phyloP scores from a whole-genome alignment of 148 eudicot genomes.

The Camellia lanceoleosa region DNA sequence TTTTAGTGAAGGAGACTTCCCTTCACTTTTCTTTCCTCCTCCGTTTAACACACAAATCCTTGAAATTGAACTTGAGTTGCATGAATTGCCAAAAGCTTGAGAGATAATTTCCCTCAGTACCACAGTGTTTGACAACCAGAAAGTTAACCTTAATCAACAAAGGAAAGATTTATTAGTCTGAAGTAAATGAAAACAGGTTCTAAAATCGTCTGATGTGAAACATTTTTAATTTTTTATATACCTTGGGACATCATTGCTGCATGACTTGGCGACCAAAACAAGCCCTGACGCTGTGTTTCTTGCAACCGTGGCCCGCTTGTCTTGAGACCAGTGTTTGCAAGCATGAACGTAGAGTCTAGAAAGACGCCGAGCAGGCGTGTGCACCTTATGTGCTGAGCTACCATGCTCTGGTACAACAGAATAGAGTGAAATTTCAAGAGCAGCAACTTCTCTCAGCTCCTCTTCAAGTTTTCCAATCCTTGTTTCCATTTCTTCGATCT shows the following conservation, averaged over 20 bases:
- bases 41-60: slow-evolving; percentile 38
- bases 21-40: slow-evolving; percentile 26
- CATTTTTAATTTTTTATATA: slow-evolving; percentile 7
- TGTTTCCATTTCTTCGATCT: slow-evolving; percentile 55
- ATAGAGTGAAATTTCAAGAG: slow-evolving; percentile 79
- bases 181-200: neutral
- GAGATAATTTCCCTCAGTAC: slow-evolving; percentile 74
- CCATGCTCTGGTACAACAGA: slow-evolving; percentile 85
- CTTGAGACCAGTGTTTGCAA: slow-evolving; percentile 69
- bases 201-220: neutral
- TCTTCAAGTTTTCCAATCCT: slow-evolving; percentile 72
- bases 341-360: slow-evolving; percentile 77
- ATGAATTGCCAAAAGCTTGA: slow-evolving; percentile 59
- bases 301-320: slow-evolving; percentile 63
- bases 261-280: slow-evolving; percentile 70
- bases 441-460: slow-evolving; percentile 88
- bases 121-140: slow-evolving; percentile 85
- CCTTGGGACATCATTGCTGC: slow-evolving; percentile 91
- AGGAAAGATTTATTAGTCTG: slow-evolving; percentile 11
- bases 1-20: slow-evolving; percentile 35
- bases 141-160: slow-evolving; percentile 61
- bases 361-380: slow-evolving; percentile 89
- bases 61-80: slow-evolving; percentile 38
- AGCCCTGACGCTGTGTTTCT: slow-evolving; percentile 78
- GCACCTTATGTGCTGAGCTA: slow-evolving; percentile 86